phyloP scores from a whole-genome alignment of 2,329 filamentous ascomycete species.

The Chaetomium olivaceum region DNA sequence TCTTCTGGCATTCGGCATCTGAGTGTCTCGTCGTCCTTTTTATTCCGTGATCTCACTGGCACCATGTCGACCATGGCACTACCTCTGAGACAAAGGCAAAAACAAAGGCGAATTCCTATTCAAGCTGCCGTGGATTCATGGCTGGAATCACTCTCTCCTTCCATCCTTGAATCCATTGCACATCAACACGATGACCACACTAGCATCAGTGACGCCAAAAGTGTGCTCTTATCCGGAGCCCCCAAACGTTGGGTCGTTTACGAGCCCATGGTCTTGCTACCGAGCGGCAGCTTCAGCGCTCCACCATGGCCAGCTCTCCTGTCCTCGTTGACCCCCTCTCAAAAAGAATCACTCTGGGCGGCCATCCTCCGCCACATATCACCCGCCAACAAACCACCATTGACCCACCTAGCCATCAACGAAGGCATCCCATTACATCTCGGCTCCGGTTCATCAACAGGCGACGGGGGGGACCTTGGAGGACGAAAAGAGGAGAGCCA shows the following conservation, averaged over 20 bases:
- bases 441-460: neutral
- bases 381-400: slow-evolving; percentile 37
- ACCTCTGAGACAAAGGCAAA: slow-evolving; percentile 37
- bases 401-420: slow-evolving; percentile 63
- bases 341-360: slow-evolving; percentile 47
- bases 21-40: neutral
- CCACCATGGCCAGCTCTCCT: slow-evolving; percentile 45
- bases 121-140: slow-evolving; percentile 41
- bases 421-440: slow-evolving; percentile 58
- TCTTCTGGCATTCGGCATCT: neutral
- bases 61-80: slow-evolving; percentile 1
- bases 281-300: slow-evolving; percentile 56
- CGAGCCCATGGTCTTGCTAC: slow-evolving; percentile 61
- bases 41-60: neutral
- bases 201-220: slow-evolving; percentile 21
- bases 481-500: slow-evolving; percentile 10
- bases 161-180: slow-evolving; percentile 18
- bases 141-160: slow-evolving; percentile 35
- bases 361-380: slow-evolving; percentile 51
- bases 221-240: slow-evolving; percentile 42
- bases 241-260: slow-evolving; percentile 63
- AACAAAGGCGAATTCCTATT: slow-evolving; percentile 39
- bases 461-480: slow-evolving; percentile 7
- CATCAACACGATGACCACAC: slow-evolving; percentile 20
- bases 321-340: slow-evolving; percentile 27